Base-by-base conservation (phyloP, 1,139 yeast species). In the Debaryomycetaceae sp. region DNA sequence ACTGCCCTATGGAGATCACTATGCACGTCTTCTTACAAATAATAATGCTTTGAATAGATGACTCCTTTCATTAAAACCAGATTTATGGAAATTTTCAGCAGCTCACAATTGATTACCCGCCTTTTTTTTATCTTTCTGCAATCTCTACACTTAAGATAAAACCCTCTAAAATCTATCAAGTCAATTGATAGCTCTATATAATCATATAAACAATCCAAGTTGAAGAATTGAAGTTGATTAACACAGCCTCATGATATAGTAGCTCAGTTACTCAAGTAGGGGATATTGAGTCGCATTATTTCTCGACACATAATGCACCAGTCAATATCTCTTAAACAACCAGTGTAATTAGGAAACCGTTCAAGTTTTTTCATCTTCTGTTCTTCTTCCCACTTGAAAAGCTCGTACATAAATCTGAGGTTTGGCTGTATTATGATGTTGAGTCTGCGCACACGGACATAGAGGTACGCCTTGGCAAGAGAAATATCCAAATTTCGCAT, bases 231-330 rank as follows among this genome's bases (percentile, higher is more conserved):
- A 30, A 30, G 33, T 7, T 7, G 7, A 16, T 13, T n/a, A 29
- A 8, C 3, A 9, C 2, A 32, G 14, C 3, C 8, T 32, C n/a
- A 13, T 8, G 3, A 17, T n/a, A 32, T 2, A 32, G 17, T 8
- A 11, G 11, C 22, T 36, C 39, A 49, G 33, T 53, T 45, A 36
- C 50, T 48, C 41, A 68, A 49, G 50, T 81, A 83, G 1, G 84
- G 86, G 48, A 74, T 73, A 61, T 91, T 91, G 63, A 91, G 71
- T 47, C 75, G 72, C 55, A 84, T 80, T 44, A 91, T 87, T 53
- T 89, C 95, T 34, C 95, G 76, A 59, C 97, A 87, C 58, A 91
- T 67, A n/a, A 86, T 73, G 56, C 81, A 86, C 98, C 98, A 91
- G 55, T 89, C 96, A 36, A 87, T 83, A 47, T 83, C 89, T 30